Evolutionary conservation across 1,284 basidiomycete genomes (phyloP), one percentile per base, ranked within the genome.

Genomic region (Irpex sp.): DNA sequence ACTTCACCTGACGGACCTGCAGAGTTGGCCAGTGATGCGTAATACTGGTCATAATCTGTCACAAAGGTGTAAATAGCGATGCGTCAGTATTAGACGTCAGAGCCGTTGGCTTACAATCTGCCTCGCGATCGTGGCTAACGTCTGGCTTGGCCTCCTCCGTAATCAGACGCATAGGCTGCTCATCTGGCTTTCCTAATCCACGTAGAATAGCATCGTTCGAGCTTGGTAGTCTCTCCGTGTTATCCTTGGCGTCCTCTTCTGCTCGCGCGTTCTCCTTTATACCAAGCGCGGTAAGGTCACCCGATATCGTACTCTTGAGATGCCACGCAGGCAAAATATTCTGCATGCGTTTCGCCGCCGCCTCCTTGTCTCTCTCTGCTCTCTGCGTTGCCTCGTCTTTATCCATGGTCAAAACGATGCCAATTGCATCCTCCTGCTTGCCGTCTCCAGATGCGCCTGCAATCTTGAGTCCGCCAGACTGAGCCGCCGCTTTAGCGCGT

Each of bases 241-340:
- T 73, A 43, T 66, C 67, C 19, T 72, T 70, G 4, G 72, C 68
- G 7, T 59, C 60, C 11, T 63, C 75, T 63, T 83, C 79, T 9
- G 76, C 74, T 62, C 85, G 77, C 17, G 81, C 84, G 65, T 72
- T 84, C 70, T 91, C 88, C 67, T 84, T 83, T 64, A 92, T 82
- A 17, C 95, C 96, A 33, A 97, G 80, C 17, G 93, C 89, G 0
- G 96, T 98, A 66, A 93, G 78, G 69, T 96, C 90, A 17, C 95
- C 95, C 11, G 94, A 92, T 67, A 99, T 93, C 3, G 97, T 99
- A 73, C 94, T 96, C 74, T 93, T 90, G 65, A 95, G 82, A 78
- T 97, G 92, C 97, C 97, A 98, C 7, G 89, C 83, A 0, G 97
- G 97, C 54, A 99, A 77, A 0, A 89, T 86, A 72, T 98, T 98